These are phyloP conservation scores for Raffaelea deltoideospora DNA, from an alignment of 2,329 filamentous ascomycete genomes.

Conservation along the genomic window DNA sequence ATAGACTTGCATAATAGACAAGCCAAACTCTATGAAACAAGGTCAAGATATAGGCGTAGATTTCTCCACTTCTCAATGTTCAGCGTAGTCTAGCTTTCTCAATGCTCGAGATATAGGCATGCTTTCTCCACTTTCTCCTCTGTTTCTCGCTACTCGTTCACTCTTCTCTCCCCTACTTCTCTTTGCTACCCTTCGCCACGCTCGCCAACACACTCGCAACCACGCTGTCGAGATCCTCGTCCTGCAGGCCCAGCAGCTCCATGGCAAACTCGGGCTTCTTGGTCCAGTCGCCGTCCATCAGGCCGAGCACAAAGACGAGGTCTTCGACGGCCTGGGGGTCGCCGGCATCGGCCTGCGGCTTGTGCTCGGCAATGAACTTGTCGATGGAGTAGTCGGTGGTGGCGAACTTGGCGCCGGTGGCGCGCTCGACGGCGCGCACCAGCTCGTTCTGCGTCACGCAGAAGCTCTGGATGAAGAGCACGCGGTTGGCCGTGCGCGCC, in stretches of 20 bases:
- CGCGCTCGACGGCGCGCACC: constrained; percentile 18
- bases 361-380: constrained; percentile 22
- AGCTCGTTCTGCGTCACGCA: constrained; percentile 22
- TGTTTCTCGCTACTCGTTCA: no score
- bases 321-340: constrained; percentile 25
- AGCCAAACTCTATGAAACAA: no score
- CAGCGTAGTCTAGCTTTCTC: no score
- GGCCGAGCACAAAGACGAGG: constrained; percentile 31
- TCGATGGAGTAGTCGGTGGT: constrained; percentile 2
- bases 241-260: constrained; percentile 27
- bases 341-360: constrained; percentile 21
- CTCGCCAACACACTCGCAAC: constrained; percentile 18
- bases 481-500: constrained; percentile 18
- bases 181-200: not conserved
- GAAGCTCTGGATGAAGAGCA: constrained; percentile 25
- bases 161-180: not conserved
- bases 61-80: no score
- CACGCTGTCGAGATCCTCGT: constrained; percentile 29
- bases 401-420: no score
- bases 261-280: constrained; percentile 28
- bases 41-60: no score
- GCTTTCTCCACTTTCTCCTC: no score
- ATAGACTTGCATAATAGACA: no score
- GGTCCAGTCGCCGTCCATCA: constrained; percentile 33
- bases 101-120: no score